These are phyloP conservation scores for Lipomyces mesembrius DNA, from an alignment of 805 yeast genomes.

Conservation along the genomic window DNA sequence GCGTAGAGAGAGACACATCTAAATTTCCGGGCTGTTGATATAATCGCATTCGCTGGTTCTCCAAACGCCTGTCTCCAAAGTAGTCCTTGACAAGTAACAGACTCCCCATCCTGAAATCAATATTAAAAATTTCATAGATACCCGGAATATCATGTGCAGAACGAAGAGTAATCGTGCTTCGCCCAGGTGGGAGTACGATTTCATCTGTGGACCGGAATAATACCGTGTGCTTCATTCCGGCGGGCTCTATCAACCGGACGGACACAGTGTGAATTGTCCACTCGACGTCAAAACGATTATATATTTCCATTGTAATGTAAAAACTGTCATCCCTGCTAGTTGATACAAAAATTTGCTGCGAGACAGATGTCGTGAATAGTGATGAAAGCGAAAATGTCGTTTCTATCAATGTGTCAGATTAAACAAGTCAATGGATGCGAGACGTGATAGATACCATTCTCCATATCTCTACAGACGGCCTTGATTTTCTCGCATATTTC, in stretches of 20 bases:
- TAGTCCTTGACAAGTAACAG: constrained; percentile 41
- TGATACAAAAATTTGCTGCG: constrained; percentile 10
- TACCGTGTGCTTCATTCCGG: constrained; percentile 30
- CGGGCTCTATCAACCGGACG: constrained; percentile 28
- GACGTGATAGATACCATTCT: constrained; percentile 6
- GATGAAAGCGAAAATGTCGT: constrained; percentile 14
- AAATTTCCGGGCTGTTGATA: constrained; percentile 35
- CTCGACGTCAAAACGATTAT: constrained; percentile 21
- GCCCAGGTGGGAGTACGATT: constrained; percentile 15
- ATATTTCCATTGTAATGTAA: constrained; percentile 12
- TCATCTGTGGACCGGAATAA: constrained; percentile 22
- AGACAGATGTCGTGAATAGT: constrained; percentile 17
- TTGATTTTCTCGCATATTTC: constrained; percentile 17
- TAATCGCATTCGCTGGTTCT: constrained; percentile 16
- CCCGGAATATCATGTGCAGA: constrained; percentile 48
- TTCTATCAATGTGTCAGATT: not conserved
- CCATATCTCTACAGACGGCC: constrained; percentile 15
- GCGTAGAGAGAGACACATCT: constrained; percentile 24
- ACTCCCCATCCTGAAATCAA: constrained; percentile 43
- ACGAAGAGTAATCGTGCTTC: constrained; percentile 39
- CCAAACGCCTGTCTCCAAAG: constrained; percentile 8
- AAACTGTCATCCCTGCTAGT: constrained; percentile 27
- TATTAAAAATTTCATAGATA: constrained; percentile 42
- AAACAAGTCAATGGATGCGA: not conserved
- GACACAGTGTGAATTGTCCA: constrained; percentile 23